These are phyloP conservation scores for Prunus armeniaca DNA, from an alignment of 306 rosid genomes.

Conservation along the genomic window DNA sequence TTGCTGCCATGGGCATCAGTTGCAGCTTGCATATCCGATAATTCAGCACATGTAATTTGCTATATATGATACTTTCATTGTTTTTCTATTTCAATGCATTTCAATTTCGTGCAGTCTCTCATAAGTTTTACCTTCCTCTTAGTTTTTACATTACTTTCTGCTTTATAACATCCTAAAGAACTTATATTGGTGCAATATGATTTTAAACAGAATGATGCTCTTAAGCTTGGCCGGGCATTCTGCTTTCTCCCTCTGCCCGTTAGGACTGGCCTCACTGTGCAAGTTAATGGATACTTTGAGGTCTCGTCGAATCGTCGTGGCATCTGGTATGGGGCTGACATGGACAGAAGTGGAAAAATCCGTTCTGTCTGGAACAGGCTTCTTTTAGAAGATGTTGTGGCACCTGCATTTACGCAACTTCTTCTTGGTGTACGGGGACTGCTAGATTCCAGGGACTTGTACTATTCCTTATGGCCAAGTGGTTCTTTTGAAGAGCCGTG, in stretches of 20 bases:
- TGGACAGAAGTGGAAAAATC: constrained; percentile 96
- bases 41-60: constrained; percentile 61
- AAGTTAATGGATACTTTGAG: constrained; percentile 96
- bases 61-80: constrained; percentile 22
- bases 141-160: not conserved
- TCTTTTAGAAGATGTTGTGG: constrained; percentile 83
- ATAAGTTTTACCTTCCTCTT: not conserved
- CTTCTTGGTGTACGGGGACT: constrained; percentile 61
- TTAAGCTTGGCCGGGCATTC: constrained; percentile 82
- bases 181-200: constrained; percentile 35
- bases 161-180: constrained; percentile 19
- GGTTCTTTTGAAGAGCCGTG: constrained; percentile 98
- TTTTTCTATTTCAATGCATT: constrained; percentile 11
- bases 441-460: constrained; percentile 58
- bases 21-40: constrained; percentile 81
- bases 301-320: constrained; percentile 98
- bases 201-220: constrained; percentile 61
- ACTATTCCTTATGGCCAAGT: constrained; percentile 85
- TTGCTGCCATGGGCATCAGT: constrained; percentile 97
- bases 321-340: constrained; percentile 98
- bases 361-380: constrained; percentile 95
- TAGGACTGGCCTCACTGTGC: constrained; percentile 84
- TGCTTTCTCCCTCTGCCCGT: constrained; percentile 97
- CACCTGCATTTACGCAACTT: constrained; percentile 73
- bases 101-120: not conserved